Percentiles rank a stretch among this genome's conserved stretches.
Conservation (phyloP, 192 early-diverging fungal genomes). For the Kappamyces sp. region DNA sequence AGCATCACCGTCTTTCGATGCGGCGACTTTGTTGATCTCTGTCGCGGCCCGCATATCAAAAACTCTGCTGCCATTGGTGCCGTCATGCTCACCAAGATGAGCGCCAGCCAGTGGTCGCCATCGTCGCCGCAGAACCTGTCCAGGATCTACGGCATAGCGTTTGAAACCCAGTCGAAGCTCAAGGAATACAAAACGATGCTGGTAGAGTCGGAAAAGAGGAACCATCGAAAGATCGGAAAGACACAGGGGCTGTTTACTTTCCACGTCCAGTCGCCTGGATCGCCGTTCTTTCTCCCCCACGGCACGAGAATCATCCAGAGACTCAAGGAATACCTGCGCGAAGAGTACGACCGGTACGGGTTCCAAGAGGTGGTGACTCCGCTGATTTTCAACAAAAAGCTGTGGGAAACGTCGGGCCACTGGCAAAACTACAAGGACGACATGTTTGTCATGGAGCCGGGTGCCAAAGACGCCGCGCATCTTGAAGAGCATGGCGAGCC, state of each 20-base stretch:
- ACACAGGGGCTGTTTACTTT: slow-evolving; percentile 37
- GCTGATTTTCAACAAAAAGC: slow-evolving; percentile 81
- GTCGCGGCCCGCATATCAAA: slow-evolving; percentile 71
- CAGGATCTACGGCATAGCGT: slow-evolving; percentile 69
- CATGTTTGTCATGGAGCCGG: slow-evolving; percentile 64
- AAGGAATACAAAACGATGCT: slow-evolving; percentile 46
- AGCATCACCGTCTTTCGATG: slow-evolving; percentile 62
- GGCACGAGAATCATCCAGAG: slow-evolving; percentile 73
- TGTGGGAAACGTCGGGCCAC: slow-evolving; percentile 92
- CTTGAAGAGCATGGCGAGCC: slow-evolving; percentile 16
- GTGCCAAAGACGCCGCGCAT: neutral
- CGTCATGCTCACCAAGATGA: slow-evolving; percentile 48
- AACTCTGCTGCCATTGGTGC: slow-evolving; percentile 55
- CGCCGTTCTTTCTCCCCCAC: slow-evolving; percentile 48
- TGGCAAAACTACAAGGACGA: slow-evolving; percentile 95
- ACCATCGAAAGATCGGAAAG: slow-evolving; percentile 44
- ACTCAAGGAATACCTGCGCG: slow-evolving; percentile 66
- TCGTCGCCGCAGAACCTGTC: slow-evolving; percentile 31
- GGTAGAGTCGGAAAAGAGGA: slow-evolving; percentile 48
- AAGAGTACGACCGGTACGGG: slow-evolving; percentile 68
- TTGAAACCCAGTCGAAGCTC: slow-evolving; percentile 46
- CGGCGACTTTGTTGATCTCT: slow-evolving; percentile 69
- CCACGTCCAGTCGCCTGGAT: slow-evolving; percentile 36
- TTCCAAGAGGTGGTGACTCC: slow-evolving; percentile 90
- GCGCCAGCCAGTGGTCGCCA: slow-evolving; percentile 53